Conservation (phyloP, 306 rosid species). For the Quercus berberidifolia region DNA sequence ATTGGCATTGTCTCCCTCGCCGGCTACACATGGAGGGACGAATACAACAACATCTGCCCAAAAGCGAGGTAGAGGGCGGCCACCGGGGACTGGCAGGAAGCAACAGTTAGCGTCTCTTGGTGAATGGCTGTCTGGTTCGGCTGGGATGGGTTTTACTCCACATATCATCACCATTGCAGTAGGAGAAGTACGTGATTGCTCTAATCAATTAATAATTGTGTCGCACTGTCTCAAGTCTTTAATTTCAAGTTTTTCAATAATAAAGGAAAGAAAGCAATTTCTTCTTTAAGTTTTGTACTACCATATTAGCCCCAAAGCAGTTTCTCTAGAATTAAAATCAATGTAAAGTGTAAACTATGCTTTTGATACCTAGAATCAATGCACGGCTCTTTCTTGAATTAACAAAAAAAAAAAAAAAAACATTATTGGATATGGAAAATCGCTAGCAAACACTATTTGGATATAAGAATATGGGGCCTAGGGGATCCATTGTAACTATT, state of each 20-base stretch:
- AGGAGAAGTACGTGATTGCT: slow-evolving; percentile 70
- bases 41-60: slow-evolving; percentile 26
- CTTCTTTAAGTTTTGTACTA: slow-evolving; percentile 6
- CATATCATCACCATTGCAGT: slow-evolving; percentile 77
- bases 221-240: not conserved
- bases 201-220: not conserved
- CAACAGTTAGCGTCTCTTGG: slow-evolving; percentile 78
- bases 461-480: too few relatives aligned
- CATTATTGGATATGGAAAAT: too few relatives aligned
- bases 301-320: not conserved
- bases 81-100: slow-evolving; percentile 87
- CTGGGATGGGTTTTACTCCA: slow-evolving; percentile 90
- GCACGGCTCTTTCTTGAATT: too few relatives aligned
- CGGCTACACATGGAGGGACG: slow-evolving; percentile 45
- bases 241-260: not conserved
- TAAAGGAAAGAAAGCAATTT: not conserved
- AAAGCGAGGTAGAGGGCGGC: slow-evolving; percentile 88
- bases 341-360: not conserved
- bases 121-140: slow-evolving; percentile 74
- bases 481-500: too few relatives aligned
- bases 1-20: slow-evolving; percentile 62
- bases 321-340: not conserved
- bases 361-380: not conserved
- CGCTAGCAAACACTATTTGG: too few relatives aligned
- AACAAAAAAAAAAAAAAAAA: not conserved